Base-by-base conservation (phyloP, 371 early-diverging fungal genomes). In the Actinomortierella ambigua region DNA sequence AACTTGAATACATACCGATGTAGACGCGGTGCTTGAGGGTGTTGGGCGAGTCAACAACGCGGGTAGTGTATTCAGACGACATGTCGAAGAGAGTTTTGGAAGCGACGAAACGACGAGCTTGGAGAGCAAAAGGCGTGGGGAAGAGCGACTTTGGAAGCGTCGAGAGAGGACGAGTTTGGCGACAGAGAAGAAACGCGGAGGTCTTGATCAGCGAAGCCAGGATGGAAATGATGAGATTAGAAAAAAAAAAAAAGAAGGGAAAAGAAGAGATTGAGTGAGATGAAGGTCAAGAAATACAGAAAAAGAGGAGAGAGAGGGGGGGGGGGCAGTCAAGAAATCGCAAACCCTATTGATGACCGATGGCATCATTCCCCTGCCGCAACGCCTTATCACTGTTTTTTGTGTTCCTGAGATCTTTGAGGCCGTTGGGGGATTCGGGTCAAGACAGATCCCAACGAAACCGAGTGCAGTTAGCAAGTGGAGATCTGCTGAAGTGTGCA, bases 21-120 rank as follows among this genome's bases (percentile, higher is more conserved):
- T 81, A 98, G 64, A 95, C 84, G 48, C 92, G 84, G 86, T 93
- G 85, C 62, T 96, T 94, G 26, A 91, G 85, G 39, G 95, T 88
- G 86, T 96, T 90, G 69, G 92, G 87, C 57, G 92, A 88, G 56
- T 95, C 96, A 59, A 95, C 82, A 41, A 79, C 82, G 59, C 96
- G 89, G 63, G 87, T 82, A 34, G 80, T 84, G 82, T 85, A 92
- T 64, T 81, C 83, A 44, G 88, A 68, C 87, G 86, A 90, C 47
- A 9, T 59, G 63, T 64, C 51, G 42, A 62, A 39, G 22, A 29
- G 51, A 28, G 63, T 11, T 14, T 17, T 41, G 26, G 22, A 22
- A 50, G 49, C 24, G 18, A 26, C 53, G 40, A 50, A 53, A 49
- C n/a, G 51, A 68, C 48, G 27, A 50, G 59, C 26, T 24, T 22